Evolutionary conservation across 345 rosid species (phyloP).

Genomic region (Eucalyptus sideroxylon): DNA sequence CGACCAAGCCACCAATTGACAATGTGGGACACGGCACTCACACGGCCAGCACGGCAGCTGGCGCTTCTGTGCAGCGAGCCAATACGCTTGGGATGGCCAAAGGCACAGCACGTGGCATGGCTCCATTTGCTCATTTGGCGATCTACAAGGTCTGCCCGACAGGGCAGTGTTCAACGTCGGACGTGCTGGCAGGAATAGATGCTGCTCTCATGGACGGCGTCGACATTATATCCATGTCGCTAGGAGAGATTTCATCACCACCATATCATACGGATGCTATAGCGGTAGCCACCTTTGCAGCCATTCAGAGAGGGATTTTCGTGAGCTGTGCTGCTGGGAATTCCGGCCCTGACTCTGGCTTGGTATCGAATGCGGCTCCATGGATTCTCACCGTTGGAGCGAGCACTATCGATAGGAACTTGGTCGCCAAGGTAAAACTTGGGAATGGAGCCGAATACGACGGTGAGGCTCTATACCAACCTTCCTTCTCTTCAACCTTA

Average conservation of each 20-base stretch:
- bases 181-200: fast-evolving
- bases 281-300: background rate
- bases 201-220: background rate
- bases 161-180: fast-evolving
- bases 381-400: background rate
- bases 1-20: background rate
- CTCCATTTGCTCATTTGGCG: background rate
- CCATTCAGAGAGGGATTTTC: background rate
- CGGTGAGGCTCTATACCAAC: background rate
- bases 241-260: background rate
- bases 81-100: background rate
- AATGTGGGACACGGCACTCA: background rate
- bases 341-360: fast-evolving
- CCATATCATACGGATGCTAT: background rate
- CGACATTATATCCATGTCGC: background rate
- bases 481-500: background rate
- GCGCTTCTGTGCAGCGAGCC: background rate
- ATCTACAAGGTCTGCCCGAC: fast-evolving
- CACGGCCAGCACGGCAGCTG: background rate
- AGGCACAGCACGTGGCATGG: background rate
- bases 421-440: background rate
- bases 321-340: background rate
- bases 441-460: background rate
- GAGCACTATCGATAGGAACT: background rate
- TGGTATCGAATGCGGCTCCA: background rate